phyloP scores from a whole-genome alignment of 2,329 filamentous ascomycete species.

The Westerdykella aurantiaca region DNA sequence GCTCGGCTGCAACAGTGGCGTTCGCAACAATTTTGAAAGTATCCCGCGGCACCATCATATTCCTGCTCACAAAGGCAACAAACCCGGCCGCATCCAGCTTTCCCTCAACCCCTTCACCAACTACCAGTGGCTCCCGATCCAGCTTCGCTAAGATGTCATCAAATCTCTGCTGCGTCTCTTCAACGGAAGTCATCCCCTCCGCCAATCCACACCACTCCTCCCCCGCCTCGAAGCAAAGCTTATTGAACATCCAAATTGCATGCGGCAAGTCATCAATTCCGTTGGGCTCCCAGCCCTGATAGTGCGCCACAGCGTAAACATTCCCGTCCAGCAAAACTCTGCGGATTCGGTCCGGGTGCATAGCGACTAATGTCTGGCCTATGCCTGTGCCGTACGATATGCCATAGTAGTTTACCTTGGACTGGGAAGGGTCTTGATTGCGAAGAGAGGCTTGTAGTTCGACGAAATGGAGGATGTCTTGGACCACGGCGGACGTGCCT shows the following conservation, averaged over 20 bases:
- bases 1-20: not conserved
- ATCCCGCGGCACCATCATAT: not conserved
- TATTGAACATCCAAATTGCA: conserved; percentile 43
- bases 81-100: too few relatives aligned
- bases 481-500: conserved; percentile 19
- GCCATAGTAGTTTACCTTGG: conserved; percentile 34
- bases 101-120: too few relatives aligned
- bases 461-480: conserved; percentile 26
- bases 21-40: not conserved
- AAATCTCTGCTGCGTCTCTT: not conserved
- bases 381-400: conserved; percentile 43
- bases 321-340: conserved; percentile 43
- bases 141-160: not conserved
- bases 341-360: conserved; percentile 39
- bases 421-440: conserved; percentile 20
- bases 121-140: not conserved
- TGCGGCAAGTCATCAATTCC: conserved; percentile 5
- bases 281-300: conserved; percentile 1
- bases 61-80: too few relatives aligned
- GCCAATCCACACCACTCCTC: conserved; percentile 8
- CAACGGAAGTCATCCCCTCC: not conserved
- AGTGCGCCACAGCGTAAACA: conserved; percentile 35
- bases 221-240: conserved; percentile 12
- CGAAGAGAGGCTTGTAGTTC: conserved; percentile 12
- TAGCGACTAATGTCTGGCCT: conserved; percentile 42